Conservation (phyloP, 257 asterid genomes). For the Salvia miltiorrhiza region DNA sequence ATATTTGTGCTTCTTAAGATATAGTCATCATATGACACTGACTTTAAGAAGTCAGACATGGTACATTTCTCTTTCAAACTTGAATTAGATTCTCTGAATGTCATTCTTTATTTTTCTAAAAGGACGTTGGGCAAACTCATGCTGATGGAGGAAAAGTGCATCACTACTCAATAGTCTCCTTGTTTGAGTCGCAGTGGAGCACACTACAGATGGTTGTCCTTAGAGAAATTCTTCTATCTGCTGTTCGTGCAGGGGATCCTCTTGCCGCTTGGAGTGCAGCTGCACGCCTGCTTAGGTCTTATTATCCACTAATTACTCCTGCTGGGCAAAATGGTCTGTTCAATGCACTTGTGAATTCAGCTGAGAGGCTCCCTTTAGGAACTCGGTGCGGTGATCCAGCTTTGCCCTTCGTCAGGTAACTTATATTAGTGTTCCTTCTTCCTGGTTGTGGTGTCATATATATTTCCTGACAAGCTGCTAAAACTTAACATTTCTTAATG, state of each 20-base stretch:
- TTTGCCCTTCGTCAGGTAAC: constrained; percentile 88
- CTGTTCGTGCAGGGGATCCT: constrained; percentile 98
- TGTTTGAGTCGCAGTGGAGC: constrained; percentile 97
- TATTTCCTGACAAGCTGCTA: constrained; percentile 10
- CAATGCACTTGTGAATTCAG: constrained; percentile 77
- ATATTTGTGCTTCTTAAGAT: constrained; percentile 12
- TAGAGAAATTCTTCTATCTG: constrained; percentile 90
- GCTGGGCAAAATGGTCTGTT: constrained; percentile 97
- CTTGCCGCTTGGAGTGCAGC: constrained; percentile 99
- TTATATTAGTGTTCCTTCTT: constrained; percentile 19
- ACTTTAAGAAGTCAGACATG: neutral
- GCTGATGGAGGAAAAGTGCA: constrained; percentile 77
- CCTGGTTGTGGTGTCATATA: constrained; percentile 15
- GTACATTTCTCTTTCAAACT: neutral
- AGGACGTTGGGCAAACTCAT: constrained; percentile 59
- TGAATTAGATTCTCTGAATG: neutral
- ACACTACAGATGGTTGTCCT: constrained; percentile 98
- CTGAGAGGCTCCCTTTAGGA: constrained; percentile 94
- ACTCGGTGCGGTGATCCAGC: constrained; percentile 97
- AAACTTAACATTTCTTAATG: neutral
- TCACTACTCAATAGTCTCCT: constrained; percentile 76
- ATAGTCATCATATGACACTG: neutral
- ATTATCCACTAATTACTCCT: constrained; percentile 95
- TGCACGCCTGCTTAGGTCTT: constrained; percentile 93
- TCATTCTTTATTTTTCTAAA: neutral